phyloP scores from a whole-genome alignment of 1,139 yeast species.

The Protomyces macrosporus region DNA sequence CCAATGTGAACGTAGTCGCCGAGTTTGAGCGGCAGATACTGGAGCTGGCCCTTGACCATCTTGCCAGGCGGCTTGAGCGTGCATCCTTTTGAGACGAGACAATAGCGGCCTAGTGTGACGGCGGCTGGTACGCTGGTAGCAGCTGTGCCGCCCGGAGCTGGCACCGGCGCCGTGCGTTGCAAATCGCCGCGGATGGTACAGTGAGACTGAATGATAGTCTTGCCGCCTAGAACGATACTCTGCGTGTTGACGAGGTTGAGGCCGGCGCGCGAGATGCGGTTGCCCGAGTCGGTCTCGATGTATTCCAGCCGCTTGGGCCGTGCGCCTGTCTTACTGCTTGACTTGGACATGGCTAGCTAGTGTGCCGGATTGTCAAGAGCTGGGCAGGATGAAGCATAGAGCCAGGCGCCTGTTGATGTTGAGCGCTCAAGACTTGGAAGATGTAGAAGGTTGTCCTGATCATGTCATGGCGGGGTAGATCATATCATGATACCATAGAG shows the following conservation, averaged over 20 bases:
- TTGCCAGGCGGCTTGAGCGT: slow-evolving; percentile 41
- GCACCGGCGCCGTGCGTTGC: slow-evolving; percentile 32
- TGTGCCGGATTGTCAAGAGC: too few relatives aligned
- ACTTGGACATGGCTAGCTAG: not conserved
- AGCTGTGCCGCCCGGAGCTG: slow-evolving; percentile 5
- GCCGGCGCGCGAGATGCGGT: slow-evolving; percentile 52
- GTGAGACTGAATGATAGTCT: slow-evolving; percentile 28
- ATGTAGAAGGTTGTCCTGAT: too few relatives aligned
- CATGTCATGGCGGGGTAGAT: too few relatives aligned
- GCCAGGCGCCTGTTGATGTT: too few relatives aligned
- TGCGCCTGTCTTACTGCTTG: not conserved
- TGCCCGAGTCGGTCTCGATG: slow-evolving; percentile 49
- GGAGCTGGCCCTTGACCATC: not conserved
- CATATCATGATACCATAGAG: too few relatives aligned
- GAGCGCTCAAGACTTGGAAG: too few relatives aligned
- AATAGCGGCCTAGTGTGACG: slow-evolving; percentile 31
- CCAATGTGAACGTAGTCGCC: slow-evolving; percentile 62
- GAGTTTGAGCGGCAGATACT: slow-evolving; percentile 43
- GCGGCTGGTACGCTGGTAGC: not conserved
- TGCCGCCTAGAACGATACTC: slow-evolving; percentile 48
- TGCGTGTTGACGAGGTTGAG: slow-evolving; percentile 43
- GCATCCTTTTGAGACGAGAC: slow-evolving; percentile 39
- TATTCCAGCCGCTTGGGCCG: slow-evolving; percentile 5
- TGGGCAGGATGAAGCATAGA: too few relatives aligned
- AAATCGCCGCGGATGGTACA: slow-evolving; percentile 24